Evolutionary conservation across 495 filamentous ascomycete genomes (phyloP).

Genomic region (Bryoglossum gracile): DNA sequence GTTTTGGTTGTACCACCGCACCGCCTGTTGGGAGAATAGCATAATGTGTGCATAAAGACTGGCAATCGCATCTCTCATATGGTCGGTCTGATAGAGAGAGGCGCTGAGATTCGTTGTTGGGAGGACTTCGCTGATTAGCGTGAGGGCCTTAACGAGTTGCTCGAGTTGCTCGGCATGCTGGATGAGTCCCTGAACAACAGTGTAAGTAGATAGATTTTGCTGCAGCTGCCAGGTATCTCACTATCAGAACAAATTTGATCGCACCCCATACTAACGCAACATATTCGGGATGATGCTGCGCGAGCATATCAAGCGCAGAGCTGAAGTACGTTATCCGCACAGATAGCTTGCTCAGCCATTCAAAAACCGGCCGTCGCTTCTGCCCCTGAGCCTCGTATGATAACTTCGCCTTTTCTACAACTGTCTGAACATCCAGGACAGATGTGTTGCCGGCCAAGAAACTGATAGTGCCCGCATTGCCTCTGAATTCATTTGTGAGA

Average conservation of each 20-base stretch:
- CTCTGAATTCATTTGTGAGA: not conserved
- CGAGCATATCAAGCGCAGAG: conserved; percentile 15
- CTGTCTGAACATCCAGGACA: not conserved
- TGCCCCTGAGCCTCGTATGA: not conserved
- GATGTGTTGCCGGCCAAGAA: not conserved
- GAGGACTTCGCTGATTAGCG: conserved; percentile 1
- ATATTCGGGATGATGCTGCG: conserved; percentile 15
- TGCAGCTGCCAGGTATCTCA: not conserved
- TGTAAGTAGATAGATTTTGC: not conserved
- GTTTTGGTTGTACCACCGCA: conserved; percentile 6
- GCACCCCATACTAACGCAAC: conserved; percentile 12
- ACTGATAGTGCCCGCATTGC: not conserved
- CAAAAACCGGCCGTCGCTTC: not conserved
- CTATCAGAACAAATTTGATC: conserved; percentile 11
- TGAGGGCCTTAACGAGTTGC: conserved; percentile 11
- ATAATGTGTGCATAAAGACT: conserved; percentile 10
- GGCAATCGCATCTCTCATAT: conserved; percentile 7
- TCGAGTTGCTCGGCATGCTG: conserved; percentile 5
- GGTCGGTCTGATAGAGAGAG: conserved; percentile 4
- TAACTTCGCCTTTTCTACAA: not conserved
- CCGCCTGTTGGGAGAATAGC: conserved; percentile 6
- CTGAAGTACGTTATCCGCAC: conserved; percentile 18
- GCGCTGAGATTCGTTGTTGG: not conserved
- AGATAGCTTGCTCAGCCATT: conserved; percentile 12
- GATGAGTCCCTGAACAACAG: not conserved